A percentile compares a stretch with the other conserved stretches of the same genome.
These are phyloP conservation scores for Trebouxia gelatinosa DNA, from an alignment of 163 green algal species.

Conservation along the genomic window DNA sequence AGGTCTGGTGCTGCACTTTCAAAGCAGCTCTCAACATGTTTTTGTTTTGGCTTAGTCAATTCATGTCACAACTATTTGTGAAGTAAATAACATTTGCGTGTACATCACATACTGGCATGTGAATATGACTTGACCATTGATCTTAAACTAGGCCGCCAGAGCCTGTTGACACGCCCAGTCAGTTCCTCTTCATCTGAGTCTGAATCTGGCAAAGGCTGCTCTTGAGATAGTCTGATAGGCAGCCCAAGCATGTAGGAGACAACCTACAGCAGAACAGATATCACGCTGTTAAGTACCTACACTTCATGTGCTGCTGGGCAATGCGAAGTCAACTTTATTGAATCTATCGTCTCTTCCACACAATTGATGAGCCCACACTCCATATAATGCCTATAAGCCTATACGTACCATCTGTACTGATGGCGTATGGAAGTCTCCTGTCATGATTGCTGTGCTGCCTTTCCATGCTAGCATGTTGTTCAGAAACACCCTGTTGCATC, in stretches of 20 bases:
- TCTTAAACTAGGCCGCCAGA: slow-evolving; percentile 12
- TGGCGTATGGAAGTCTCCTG: background rate
- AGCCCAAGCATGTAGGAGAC: slow-evolving; percentile 14
- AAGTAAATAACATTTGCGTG: background rate
- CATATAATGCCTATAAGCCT: background rate
- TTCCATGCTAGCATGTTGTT: too few relatives aligned
- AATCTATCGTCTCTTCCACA: too few relatives aligned
- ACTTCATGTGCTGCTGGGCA: background rate
- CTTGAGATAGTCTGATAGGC: background rate
- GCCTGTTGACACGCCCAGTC: background rate
- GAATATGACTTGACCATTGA: slow-evolving; percentile 20
- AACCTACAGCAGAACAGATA: background rate
- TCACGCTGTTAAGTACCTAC: too few relatives aligned
- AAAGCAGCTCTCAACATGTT: background rate
- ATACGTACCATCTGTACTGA: slow-evolving; percentile 14
- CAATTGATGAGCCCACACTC: background rate
- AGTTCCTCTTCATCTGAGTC: slow-evolving; percentile 22
- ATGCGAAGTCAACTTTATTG: too few relatives aligned
- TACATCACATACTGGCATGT: slow-evolving; percentile 21
- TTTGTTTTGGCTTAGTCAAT: too few relatives aligned
- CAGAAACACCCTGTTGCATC: slow-evolving; percentile 1
- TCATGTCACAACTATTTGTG: too few relatives aligned
- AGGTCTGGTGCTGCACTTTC: background rate
- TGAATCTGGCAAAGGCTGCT: background rate
- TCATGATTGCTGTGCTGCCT: too few relatives aligned